Percentiles rank a stretch among this genome's conserved stretches.
Evolutionary conservation across 495 filamentous ascomycete species (phyloP).

Genomic region (Neurospora terricola): DNA sequence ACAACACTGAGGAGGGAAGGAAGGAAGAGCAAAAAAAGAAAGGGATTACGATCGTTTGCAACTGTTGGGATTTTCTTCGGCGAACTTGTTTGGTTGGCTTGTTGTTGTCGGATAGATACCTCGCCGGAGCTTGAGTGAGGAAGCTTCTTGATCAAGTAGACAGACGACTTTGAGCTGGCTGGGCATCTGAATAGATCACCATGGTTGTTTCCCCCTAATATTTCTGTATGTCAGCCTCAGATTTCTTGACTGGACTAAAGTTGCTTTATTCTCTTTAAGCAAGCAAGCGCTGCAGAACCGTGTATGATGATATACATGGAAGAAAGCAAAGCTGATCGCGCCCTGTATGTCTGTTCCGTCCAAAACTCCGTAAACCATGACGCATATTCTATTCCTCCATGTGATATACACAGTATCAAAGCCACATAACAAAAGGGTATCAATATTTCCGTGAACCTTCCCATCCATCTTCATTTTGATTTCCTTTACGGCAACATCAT

Average conservation of each 20-base stretch:
- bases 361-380: not conserved
- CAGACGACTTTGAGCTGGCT: not conserved
- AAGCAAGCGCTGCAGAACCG: not conserved
- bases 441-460: not conserved
- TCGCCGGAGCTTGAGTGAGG: not conserved
- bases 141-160: not conserved
- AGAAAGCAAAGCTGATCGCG: not conserved
- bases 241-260: not conserved
- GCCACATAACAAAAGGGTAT: not conserved
- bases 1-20: not conserved
- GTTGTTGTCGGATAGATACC: not conserved
- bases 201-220: not conserved
- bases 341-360: not conserved
- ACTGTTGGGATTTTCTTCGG: not conserved
- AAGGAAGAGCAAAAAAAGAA: not conserved
- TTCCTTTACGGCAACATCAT: not conserved
- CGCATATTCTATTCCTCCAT: not conserved
- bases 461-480: not conserved
- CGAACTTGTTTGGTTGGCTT: not conserved
- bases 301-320: not conserved
- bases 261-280: not conserved
- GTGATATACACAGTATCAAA: not conserved
- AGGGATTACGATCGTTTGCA: not conserved
- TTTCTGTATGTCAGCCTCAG: not conserved
- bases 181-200: not conserved